Evolutionary conservation across 768 basidiomycete species (phyloP), one percentile per base, ranked within the genome.

Genomic region (Grammothele lineata): DNA sequence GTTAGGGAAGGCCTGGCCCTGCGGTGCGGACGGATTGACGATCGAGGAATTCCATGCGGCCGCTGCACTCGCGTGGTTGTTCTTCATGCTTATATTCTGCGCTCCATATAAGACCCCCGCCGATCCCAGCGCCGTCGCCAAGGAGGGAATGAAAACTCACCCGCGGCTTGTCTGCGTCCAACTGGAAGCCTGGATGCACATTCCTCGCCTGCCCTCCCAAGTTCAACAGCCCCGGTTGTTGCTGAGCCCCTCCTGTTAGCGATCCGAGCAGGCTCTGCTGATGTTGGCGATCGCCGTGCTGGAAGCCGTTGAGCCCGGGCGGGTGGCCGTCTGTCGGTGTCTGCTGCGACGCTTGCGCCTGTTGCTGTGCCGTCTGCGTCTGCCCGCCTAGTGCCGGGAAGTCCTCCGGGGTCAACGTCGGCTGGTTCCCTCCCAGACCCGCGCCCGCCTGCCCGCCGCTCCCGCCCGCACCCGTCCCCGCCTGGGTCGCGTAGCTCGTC

Each of bases 381-480:
- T 78, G 82, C 43, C 83, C 85, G 10, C 89, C 85, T 22, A 93
- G 70, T 15, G 91, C 91, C 41, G 91, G 91, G 63, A 93, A 92
- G 69, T 93, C 91, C 56, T 92, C 89, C 33, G 84, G 80, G n/a
- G 85, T 86, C 51, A 92, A 87, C 63, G 85, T 83, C 47, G 77
- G 66, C 55, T 77, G 74, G 51, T 62, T 57, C 21, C 50, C 50
- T 26, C 72, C 72, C 23, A 64, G 53, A 39, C 68, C 70, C 45
- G 66, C 62, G 25, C 64, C 66, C 37, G 61, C 60, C 49, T 63
- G 62, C 37, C 56, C 60, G 45, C 65, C 56, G 9, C 54, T 59
- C 15, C 44, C 51, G 26, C 69, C 62, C 48, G 56, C 71, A n/a
- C 75, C 80, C 21, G 79, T 81, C 27, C 86, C 87, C 14, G 86